Conservation (phyloP, 192 early-diverging fungal species). For the Gryganskiella cystojenkinii region DNA sequence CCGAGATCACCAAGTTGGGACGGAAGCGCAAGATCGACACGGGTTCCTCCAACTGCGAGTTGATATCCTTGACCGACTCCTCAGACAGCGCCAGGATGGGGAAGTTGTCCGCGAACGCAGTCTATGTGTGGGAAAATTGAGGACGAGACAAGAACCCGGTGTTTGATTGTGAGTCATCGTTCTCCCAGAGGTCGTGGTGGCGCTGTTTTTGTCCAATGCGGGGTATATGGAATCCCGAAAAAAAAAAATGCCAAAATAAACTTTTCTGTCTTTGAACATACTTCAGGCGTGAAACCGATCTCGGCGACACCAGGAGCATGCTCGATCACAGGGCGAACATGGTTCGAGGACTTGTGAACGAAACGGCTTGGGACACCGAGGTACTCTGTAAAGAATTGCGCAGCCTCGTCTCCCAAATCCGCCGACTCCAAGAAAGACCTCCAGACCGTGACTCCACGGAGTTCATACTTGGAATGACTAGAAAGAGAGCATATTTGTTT, state of each 20-base stretch:
- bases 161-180: not conserved
- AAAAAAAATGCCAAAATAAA: too few species aligned
- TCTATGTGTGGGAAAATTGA: constrained; percentile 49
- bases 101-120: constrained; percentile 82
- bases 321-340: constrained; percentile 53
- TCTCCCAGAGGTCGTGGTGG: not conserved
- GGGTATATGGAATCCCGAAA: too few species aligned
- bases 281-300: constrained; percentile 41
- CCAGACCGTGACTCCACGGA: constrained; percentile 52
- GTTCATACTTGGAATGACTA: constrained; percentile 30
- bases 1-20: constrained; percentile 77
- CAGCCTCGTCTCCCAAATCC: constrained; percentile 74
- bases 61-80: constrained; percentile 70
- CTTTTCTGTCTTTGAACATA: constrained; percentile 10
- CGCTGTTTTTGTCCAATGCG: too few species aligned
- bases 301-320: constrained; percentile 56
- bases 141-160: too few species aligned
- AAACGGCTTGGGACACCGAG: constrained; percentile 56
- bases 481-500: not conserved
- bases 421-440: constrained; percentile 52
- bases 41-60: constrained; percentile 61
- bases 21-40: constrained; percentile 73
- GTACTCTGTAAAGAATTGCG: constrained; percentile 65
- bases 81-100: constrained; percentile 75
- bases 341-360: constrained; percentile 59